These are phyloP conservation scores for Inga leiocalycina DNA, from an alignment of 306 rosid species.

Conservation along the genomic window DNA sequence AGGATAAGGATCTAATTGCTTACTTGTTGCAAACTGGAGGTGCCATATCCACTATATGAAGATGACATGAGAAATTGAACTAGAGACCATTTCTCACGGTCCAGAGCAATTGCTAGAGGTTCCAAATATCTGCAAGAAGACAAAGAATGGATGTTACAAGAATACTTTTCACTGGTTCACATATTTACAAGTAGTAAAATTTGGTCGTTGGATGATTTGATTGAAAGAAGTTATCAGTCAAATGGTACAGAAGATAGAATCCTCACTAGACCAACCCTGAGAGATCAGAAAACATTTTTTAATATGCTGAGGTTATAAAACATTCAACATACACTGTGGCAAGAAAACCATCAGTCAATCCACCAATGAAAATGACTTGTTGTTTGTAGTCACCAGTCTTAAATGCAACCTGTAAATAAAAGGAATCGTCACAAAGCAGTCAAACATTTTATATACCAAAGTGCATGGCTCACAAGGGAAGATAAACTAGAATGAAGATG, in stretches of 20 bases:
- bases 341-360: slow-evolving; percentile 91
- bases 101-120: slow-evolving; percentile 96
- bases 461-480: background rate
- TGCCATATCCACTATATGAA: slow-evolving; percentile 92
- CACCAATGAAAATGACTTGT: slow-evolving; percentile 94
- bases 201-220: background rate
- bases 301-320: slow-evolving; percentile 5
- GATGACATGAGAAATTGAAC: slow-evolving; percentile 97
- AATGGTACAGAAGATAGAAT: slow-evolving; percentile 11
- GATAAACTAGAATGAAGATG: background rate
- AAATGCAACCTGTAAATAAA: slow-evolving; percentile 81
- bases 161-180: slow-evolving; percentile 11
- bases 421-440: slow-evolving; percentile 18
- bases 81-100: slow-evolving; percentile 90
- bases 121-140: slow-evolving; percentile 75
- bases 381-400: slow-evolving; percentile 87
- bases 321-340: slow-evolving; percentile 72
- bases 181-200: background rate
- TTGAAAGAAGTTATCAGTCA: slow-evolving; percentile 10
- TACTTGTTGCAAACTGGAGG: slow-evolving; percentile 94
- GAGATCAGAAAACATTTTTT: slow-evolving; percentile 11
- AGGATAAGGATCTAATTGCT: slow-evolving; percentile 35
- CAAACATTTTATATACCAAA: background rate
- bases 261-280: slow-evolving; percentile 3
- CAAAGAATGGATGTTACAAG: slow-evolving; percentile 27